phyloP scores from a whole-genome alignment of 768 basidiomycete species.

The Termitomyces heimii region DNA sequence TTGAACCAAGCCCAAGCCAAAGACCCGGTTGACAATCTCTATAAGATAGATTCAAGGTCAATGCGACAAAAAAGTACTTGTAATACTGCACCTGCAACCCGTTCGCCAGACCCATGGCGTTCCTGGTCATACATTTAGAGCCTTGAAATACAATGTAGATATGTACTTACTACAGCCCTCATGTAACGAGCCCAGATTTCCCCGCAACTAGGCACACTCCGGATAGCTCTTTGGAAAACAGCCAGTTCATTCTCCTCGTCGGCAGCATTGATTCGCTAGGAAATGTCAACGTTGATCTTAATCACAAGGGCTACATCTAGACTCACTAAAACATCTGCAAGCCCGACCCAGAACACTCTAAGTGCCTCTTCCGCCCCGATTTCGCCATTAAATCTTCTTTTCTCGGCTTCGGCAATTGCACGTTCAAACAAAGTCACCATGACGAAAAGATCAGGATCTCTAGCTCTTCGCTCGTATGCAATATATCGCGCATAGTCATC shows the following conservation, averaged over 20 bases:
- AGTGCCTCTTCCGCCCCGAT: constrained; percentile 51
- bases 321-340: constrained; percentile 64
- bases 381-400: constrained; percentile 48
- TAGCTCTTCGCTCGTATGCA: constrained; percentile 53
- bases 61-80: background rate
- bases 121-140: constrained; percentile 29
- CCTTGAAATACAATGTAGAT: background rate
- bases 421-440: constrained; percentile 65
- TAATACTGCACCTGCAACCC: background rate
- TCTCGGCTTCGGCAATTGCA: constrained; percentile 68
- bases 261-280: constrained; percentile 41
- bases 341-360: constrained; percentile 67
- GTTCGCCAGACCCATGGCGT: constrained; percentile 24
- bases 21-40: constrained; percentile 57
- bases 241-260: constrained; percentile 34
- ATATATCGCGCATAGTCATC: constrained; percentile 62
- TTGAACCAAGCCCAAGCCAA: constrained; percentile 49
- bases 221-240: constrained; percentile 50
- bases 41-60: background rate
- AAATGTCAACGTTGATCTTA: background rate
- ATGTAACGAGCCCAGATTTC: constrained; percentile 79
- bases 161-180: constrained; percentile 50
- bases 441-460: constrained; percentile 51
- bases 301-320: background rate
- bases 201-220: constrained; percentile 72